Percentiles rank a stretch among this genome's conserved stretches.
phyloP scores from a whole-genome alignment of 257 asterid species.

The Salvia hispanica region DNA sequence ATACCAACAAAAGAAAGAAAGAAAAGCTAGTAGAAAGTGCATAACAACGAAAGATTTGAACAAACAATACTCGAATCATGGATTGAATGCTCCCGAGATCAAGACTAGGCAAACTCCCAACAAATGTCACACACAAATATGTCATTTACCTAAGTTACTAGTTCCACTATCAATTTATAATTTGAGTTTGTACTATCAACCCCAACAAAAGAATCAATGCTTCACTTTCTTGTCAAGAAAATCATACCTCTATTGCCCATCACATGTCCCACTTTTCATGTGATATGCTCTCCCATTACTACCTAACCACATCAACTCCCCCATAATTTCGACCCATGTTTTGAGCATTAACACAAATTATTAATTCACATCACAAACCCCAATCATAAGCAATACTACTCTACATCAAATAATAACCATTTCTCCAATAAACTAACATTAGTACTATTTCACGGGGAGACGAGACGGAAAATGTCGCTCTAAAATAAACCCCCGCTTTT shows the following conservation, averaged over 20 bases:
- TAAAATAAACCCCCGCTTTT: neutral
- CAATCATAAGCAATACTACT: neutral
- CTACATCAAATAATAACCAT: neutral
- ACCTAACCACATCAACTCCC: neutral
- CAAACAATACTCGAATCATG: too few species aligned
- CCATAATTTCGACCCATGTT: neutral
- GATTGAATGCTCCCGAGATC: too few species aligned
- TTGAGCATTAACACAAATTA: neutral
- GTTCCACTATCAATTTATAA: neutral
- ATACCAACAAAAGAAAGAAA: too few species aligned
- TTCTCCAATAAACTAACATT: slow-evolving; percentile 6
- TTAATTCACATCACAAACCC: neutral
- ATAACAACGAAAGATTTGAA: too few species aligned
- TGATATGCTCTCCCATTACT: slow-evolving; percentile 34
- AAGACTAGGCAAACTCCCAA: too few species aligned
- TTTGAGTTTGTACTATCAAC: neutral
- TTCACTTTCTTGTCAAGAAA: slow-evolving; percentile 39
- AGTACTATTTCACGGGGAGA: neutral
- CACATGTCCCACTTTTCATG: slow-evolving; percentile 47
- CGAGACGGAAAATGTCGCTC: neutral
- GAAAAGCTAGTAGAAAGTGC: too few species aligned
- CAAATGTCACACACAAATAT: too few species aligned
- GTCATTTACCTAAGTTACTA: neutral
- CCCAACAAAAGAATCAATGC: slow-evolving; percentile 33
- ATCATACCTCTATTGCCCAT: slow-evolving; percentile 19